Evolutionary conservation across 768 basidiomycete genomes (phyloP).

Genomic region (Panaeolus cyanescens): DNA sequence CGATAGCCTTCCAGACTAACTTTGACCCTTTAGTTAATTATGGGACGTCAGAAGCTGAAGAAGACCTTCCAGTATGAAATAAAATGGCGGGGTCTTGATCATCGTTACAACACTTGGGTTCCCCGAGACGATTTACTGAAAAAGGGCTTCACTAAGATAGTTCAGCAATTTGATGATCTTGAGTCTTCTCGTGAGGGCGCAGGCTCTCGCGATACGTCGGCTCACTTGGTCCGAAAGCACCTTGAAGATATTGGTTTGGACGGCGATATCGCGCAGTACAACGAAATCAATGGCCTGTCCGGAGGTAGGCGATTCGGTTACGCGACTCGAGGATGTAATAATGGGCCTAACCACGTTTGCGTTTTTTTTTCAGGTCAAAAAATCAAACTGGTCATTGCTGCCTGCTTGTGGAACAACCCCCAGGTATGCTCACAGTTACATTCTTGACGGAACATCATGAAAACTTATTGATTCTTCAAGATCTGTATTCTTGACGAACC

Average conservation of each 20-base stretch:
- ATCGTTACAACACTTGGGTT: conserved; percentile 90
- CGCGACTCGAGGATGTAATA: no score
- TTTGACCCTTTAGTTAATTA: conserved; percentile 54
- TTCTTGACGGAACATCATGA: neutral
- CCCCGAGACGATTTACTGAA: conserved; percentile 82
- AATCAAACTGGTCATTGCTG: conserved; percentile 94
- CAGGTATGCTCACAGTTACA: conserved; percentile 51
- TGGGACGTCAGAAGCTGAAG: conserved; percentile 97
- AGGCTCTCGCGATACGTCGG: conserved; percentile 84
- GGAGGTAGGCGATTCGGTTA: conserved; percentile 59
- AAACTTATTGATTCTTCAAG: conserved; percentile 27
- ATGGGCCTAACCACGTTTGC: conserved; percentile 2
- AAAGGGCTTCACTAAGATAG: conserved; percentile 87
- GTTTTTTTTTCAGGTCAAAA: conserved; percentile 69
- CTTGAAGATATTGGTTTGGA: conserved; percentile 95
- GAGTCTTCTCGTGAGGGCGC: conserved; percentile 96
- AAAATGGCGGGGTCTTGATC: conserved; percentile 83
- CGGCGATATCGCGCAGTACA: conserved; percentile 98
- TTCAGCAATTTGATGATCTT: conserved; percentile 95
- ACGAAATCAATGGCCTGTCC: conserved; percentile 91
- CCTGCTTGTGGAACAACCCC: conserved; percentile 95
- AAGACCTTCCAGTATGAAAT: conserved; percentile 94
- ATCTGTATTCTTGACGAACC: conserved; percentile 87
- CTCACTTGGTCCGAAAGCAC: conserved; percentile 83
- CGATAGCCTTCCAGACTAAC: neutral